phyloP scores from a whole-genome alignment of 1,284 basidiomycete genomes.

The Ceratobasidium sp. region DNA sequence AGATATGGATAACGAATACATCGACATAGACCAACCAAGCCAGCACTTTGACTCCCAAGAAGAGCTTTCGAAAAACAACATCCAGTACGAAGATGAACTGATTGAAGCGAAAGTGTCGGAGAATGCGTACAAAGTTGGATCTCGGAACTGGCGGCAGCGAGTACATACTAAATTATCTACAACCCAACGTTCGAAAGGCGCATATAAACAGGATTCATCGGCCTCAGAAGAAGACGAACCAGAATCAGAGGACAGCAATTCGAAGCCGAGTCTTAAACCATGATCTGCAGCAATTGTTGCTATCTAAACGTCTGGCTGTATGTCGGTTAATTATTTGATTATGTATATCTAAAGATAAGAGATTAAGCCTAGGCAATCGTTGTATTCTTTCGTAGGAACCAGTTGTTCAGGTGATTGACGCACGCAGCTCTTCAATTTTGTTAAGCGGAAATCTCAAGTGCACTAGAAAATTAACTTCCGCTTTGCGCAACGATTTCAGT shows the following conservation, averaged over 20 bases:
- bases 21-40: slow-evolving; percentile 5
- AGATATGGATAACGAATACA: slow-evolving; percentile 13
- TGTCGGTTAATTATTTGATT: not conserved
- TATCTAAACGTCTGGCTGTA: not conserved
- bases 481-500: not conserved
- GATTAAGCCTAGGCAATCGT: not conserved
- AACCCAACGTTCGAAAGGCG: not conserved
- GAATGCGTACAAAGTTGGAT: not conserved
- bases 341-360: not conserved
- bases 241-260: not conserved
- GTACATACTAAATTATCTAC: slow-evolving; percentile 13
- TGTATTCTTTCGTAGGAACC: not conserved
- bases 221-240: not conserved
- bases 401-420: too few species aligned
- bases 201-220: slow-evolving; percentile 10
- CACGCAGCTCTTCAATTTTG: not conserved
- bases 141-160: slow-evolving; percentile 12
- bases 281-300: not conserved
- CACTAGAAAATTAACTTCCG: not conserved
- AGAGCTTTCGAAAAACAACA: not conserved
- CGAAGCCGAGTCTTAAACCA: not conserved
- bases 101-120: not conserved
- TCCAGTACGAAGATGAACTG: not conserved
- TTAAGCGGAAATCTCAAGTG: not conserved
- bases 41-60: not conserved